These are phyloP conservation scores for Bryopsis sp. DNA, from an alignment of 139 green algal genomes.

Conservation along the genomic window DNA sequence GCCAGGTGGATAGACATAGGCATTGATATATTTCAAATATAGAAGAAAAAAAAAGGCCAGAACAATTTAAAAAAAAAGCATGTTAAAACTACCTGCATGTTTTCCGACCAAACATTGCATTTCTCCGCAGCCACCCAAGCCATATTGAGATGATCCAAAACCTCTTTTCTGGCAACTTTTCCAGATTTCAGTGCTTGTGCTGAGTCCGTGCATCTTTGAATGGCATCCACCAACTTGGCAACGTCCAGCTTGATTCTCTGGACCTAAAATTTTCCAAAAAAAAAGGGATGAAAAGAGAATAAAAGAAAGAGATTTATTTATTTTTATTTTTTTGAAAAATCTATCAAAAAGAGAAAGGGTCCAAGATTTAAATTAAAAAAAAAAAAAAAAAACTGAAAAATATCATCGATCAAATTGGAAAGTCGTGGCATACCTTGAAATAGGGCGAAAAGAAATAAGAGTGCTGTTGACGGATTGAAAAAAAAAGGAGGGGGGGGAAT, in stretches of 20 bases:
- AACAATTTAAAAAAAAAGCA: too few relatives aligned
- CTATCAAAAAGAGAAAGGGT: background rate
- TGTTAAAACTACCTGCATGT: constrained; percentile 20
- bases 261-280: background rate
- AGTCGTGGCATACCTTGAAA: too few relatives aligned
- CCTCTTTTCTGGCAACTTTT: constrained; percentile 8
- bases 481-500: too few relatives aligned
- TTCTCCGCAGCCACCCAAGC: constrained; percentile 17
- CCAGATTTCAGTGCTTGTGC: background rate
- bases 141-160: constrained; percentile 15
- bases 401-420: too few relatives aligned
- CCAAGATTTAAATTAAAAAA: background rate
- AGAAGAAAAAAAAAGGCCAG: too few relatives aligned
- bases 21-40: too few relatives aligned
- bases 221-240: background rate
- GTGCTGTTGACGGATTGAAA: too few relatives aligned
- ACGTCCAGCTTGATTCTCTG: constrained; percentile 12
- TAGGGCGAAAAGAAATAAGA: too few relatives aligned
- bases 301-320: background rate
- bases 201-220: background rate
- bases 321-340: background rate
- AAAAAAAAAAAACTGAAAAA: background rate
- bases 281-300: background rate
- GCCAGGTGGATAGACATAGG: too few relatives aligned
- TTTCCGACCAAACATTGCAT: constrained; percentile 15